Percentiles rank a stretch among this genome's conserved stretches.
phyloP scores from a whole-genome alignment of 495 filamentous ascomycete genomes.

The Aspergillus ellipticus region DNA sequence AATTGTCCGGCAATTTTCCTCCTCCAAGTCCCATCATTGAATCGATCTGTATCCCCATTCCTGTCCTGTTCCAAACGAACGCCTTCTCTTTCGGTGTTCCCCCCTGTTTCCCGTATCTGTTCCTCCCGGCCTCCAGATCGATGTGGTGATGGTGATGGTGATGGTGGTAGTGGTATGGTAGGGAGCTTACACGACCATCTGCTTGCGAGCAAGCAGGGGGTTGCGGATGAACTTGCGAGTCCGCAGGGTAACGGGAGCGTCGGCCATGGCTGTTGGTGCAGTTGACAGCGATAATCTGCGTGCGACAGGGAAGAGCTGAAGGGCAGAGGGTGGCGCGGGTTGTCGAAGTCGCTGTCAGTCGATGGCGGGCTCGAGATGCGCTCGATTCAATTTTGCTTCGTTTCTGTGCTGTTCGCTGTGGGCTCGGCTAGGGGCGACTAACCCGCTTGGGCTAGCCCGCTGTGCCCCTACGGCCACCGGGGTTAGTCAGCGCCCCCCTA shows the following conservation, averaged over 20 bases:
- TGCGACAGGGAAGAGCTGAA: conserved; percentile 18
- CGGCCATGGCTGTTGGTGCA: conserved; percentile 73
- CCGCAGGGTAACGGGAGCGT: conserved; percentile 88
- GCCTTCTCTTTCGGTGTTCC: neutral
- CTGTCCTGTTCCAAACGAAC: neutral
- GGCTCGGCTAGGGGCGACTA: conserved; percentile 45
- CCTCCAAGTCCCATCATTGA: neutral
- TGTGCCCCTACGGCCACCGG: neutral
- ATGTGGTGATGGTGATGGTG: neutral
- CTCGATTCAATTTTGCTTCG: conserved; percentile 35
- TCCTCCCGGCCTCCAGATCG: neutral
- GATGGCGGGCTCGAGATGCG: conserved; percentile 23
- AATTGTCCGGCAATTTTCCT: conserved; percentile 5
- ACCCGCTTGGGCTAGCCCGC: conserved; percentile 16
- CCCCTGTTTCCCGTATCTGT: neutral
- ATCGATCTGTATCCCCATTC: neutral
- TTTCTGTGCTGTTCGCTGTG: conserved; percentile 32
- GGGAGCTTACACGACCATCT: conserved; percentile 97
- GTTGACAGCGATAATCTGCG: conserved; percentile 29
- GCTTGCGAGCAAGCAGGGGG: conserved; percentile 94
- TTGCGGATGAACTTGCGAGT: conserved; percentile 99
- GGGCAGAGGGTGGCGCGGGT: conserved; percentile 19
- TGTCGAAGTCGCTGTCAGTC: conserved; percentile 27
- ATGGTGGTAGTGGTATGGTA: conserved; percentile 5
- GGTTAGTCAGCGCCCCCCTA: neutral